These are phyloP conservation scores for Arbutus unedo DNA, from an alignment of 148 eudicot genomes.

Conservation along the genomic window DNA sequence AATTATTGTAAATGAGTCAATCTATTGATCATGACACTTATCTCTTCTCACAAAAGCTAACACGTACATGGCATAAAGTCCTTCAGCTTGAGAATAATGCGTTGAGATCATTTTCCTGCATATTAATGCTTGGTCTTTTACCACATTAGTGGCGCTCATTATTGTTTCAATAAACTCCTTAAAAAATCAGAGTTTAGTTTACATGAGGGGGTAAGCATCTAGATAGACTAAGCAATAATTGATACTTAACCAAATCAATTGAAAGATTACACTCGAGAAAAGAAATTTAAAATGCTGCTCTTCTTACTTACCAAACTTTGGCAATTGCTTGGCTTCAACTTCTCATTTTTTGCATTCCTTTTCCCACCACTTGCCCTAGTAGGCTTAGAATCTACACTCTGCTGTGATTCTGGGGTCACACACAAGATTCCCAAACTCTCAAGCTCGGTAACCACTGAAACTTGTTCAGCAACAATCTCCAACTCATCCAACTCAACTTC, in stretches of 20 bases:
- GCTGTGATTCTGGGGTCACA: conserved; percentile 37
- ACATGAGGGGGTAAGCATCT: not conserved
- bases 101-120: not conserved
- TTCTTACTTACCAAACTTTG: conserved; percentile 23
- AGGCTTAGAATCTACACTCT: conserved; percentile 44
- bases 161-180: not conserved
- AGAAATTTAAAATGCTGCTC: conserved; percentile 49
- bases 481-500: conserved; percentile 23
- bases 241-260: not conserved
- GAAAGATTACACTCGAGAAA: conserved; percentile 28
- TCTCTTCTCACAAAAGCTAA: too few species aligned
- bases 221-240: not conserved
- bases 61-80: too few species aligned
- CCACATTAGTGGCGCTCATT: not conserved
- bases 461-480: conserved; percentile 28
- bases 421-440: conserved; percentile 22
- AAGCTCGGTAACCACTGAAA: conserved; percentile 39
- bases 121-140: not conserved
- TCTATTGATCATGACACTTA: too few species aligned
- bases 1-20: too few species aligned
- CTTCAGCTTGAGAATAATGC: not conserved
- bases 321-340: conserved; percentile 20
- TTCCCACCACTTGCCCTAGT: not conserved
- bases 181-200: not conserved
- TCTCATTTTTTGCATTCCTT: conserved; percentile 20